phyloP scores from a whole-genome alignment of 345 rosid species.

The Heritiera littoralis region DNA sequence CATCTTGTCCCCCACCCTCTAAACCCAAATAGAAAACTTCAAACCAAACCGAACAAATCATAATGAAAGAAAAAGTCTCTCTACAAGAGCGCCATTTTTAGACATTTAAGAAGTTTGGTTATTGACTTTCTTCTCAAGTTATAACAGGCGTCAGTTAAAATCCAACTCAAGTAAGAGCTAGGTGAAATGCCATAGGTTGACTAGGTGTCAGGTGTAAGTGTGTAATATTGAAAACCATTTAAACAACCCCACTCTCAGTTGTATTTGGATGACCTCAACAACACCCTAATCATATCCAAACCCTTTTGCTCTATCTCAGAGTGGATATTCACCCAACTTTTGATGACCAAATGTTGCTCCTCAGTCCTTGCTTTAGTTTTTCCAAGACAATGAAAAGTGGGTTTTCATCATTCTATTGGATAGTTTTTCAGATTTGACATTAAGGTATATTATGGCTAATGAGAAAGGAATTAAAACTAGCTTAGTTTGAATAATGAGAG shows the following conservation, averaged over 20 bases:
- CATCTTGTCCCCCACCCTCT: not conserved
- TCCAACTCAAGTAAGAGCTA: not conserved
- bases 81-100: not conserved
- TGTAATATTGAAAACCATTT: not conserved
- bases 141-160: not conserved
- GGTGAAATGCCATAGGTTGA: not conserved
- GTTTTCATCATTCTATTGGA: not conserved
- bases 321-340: constrained; percentile 16
- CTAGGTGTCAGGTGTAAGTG: not conserved
- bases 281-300: not conserved
- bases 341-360: constrained; percentile 3
- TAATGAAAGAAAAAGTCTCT: not conserved
- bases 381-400: not conserved
- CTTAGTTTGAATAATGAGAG: not conserved
- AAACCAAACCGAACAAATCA: not conserved
- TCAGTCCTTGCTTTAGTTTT: not conserved
- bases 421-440: not conserved
- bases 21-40: not conserved
- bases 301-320: not conserved
- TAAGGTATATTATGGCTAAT: not conserved
- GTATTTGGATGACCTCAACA: constrained; percentile 21
- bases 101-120: not conserved
- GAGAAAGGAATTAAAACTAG: constrained; percentile 19
- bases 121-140: not conserved
- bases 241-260: not conserved